Evolutionary conservation across 2,329 filamentous ascomycete genomes (phyloP).

Genomic region (Orbilia blumenaviensis): DNA sequence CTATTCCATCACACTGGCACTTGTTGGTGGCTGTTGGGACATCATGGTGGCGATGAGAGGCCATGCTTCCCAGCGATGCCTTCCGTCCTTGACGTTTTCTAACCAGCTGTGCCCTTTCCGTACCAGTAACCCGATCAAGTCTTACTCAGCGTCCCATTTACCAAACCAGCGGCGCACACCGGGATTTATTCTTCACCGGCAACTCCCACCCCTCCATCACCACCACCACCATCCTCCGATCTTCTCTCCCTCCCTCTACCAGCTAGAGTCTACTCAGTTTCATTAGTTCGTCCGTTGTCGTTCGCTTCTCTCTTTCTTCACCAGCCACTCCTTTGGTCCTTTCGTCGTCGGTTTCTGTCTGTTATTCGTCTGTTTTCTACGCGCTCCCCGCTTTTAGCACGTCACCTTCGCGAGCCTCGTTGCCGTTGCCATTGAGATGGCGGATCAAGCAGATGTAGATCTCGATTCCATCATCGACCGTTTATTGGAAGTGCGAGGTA

Average conservation of each 20-base stretch:
- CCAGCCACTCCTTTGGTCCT: slow-evolving; percentile 53
- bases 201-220: neutral
- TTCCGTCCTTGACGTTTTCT: neutral
- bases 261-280: neutral
- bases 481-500: slow-evolving; percentile 95
- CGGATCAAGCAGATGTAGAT: slow-evolving; percentile 88
- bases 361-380: slow-evolving; percentile 30
- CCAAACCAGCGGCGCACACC: slow-evolving; percentile 18
- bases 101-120: slow-evolving; percentile 12
- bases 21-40: slow-evolving; percentile 1
- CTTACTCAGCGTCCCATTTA: neutral
- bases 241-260: neutral
- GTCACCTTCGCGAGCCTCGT: slow-evolving; percentile 49
- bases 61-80: slow-evolving; percentile 1
- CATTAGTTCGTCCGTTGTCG: slow-evolving; percentile 17
- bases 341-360: slow-evolving; percentile 37
- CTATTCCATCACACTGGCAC: slow-evolving; percentile 28
- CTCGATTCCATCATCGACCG: slow-evolving; percentile 99
- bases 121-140: slow-evolving; percentile 23
- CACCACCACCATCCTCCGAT: neutral
- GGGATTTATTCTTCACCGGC: neutral
- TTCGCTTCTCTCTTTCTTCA: slow-evolving; percentile 43
- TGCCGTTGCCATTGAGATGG: slow-evolving; percentile 67
- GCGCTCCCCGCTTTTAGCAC: slow-evolving; percentile 11
- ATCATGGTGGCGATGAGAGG: neutral